These are phyloP conservation scores for Epichloe baconii DNA, from an alignment of 2,329 filamentous ascomycete genomes.

Conservation along the genomic window DNA sequence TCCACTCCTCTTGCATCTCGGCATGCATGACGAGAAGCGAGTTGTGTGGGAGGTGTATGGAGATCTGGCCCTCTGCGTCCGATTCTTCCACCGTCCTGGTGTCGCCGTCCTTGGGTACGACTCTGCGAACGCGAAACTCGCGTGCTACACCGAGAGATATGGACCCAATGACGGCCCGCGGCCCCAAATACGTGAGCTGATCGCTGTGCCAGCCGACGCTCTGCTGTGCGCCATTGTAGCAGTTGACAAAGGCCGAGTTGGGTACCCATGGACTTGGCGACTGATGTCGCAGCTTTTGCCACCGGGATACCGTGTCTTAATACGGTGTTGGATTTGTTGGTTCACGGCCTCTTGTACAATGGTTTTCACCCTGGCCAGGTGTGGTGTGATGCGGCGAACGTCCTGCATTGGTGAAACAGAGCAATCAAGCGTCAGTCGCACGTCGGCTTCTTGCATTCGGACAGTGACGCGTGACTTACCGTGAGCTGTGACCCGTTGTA, in stretches of 20 bases:
- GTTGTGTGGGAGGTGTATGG: slow-evolving; percentile 89
- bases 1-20: slow-evolving; percentile 96
- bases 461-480: slow-evolving; percentile 21
- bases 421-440: not conserved
- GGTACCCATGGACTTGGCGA: slow-evolving; percentile 62
- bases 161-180: slow-evolving; percentile 76
- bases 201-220: slow-evolving; percentile 89
- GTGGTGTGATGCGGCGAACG: slow-evolving; percentile 61
- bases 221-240: slow-evolving; percentile 70
- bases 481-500: slow-evolving; percentile 72
- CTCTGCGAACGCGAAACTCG: slow-evolving; percentile 75
- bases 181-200: slow-evolving; percentile 84
- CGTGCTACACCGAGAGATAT: slow-evolving; percentile 84
- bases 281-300: slow-evolving; percentile 68
- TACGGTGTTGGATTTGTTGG: slow-evolving; percentile 57
- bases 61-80: slow-evolving; percentile 71
- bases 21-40: slow-evolving; percentile 92
- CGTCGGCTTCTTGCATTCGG: not conserved
- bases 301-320: slow-evolving; percentile 51
- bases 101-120: slow-evolving; percentile 46
- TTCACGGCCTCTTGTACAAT: slow-evolving; percentile 69
- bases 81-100: slow-evolving; percentile 29
- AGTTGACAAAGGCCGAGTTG: slow-evolving; percentile 91
- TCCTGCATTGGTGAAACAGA: slow-evolving; percentile 34
- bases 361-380: slow-evolving; percentile 55